Evolutionary conservation across 2,329 filamentous ascomycete species (phyloP).

Genomic region (Septoria linicola): DNA sequence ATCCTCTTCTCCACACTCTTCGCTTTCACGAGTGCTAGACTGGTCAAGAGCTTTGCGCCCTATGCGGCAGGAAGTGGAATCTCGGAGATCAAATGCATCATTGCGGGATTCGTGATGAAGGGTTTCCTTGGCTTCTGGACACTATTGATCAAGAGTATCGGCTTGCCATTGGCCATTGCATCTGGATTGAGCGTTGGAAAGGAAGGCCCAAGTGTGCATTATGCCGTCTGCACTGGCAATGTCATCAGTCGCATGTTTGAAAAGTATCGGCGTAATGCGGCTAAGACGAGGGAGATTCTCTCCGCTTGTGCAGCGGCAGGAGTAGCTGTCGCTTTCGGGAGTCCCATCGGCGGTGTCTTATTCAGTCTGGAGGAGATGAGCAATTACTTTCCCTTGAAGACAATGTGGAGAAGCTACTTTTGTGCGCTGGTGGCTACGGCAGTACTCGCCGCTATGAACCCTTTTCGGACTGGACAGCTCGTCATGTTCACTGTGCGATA

Average conservation of each 20-base stretch:
- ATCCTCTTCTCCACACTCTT: slow-evolving; percentile 76
- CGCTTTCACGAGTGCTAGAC: slow-evolving; percentile 73
- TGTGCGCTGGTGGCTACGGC: slow-evolving; percentile 94
- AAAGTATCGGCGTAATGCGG: slow-evolving; percentile 88
- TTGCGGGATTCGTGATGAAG: slow-evolving; percentile 98
- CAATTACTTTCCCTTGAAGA: slow-evolving; percentile 93
- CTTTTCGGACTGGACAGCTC: slow-evolving; percentile 91
- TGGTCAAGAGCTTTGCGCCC: slow-evolving; percentile 89
- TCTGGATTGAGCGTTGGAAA: slow-evolving; percentile 94
- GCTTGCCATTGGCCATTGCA: slow-evolving; percentile 85
- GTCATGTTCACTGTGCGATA: slow-evolving; percentile 99
- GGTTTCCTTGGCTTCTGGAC: slow-evolving; percentile 92
- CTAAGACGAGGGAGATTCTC: slow-evolving; percentile 91
- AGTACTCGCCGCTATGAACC: slow-evolving; percentile 92
- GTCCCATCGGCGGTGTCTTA: slow-evolving; percentile 91
- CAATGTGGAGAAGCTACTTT: slow-evolving; percentile 97
- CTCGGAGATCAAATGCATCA: slow-evolving; percentile 98
- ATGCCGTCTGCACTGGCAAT: slow-evolving; percentile 95
- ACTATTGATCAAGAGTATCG: slow-evolving; percentile 88
- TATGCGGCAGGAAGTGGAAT: slow-evolving; percentile 97
- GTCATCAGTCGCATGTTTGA: slow-evolving; percentile 90
- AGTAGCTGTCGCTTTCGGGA: slow-evolving; percentile 94
- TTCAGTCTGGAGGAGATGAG: slow-evolving; percentile 99
- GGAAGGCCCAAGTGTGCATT: slow-evolving; percentile 97
- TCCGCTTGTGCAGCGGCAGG: slow-evolving; percentile 93